Base-by-base conservation (phyloP, 1,284 basidiomycete species). In the Apiotrichum mycotoxinovorans region DNA sequence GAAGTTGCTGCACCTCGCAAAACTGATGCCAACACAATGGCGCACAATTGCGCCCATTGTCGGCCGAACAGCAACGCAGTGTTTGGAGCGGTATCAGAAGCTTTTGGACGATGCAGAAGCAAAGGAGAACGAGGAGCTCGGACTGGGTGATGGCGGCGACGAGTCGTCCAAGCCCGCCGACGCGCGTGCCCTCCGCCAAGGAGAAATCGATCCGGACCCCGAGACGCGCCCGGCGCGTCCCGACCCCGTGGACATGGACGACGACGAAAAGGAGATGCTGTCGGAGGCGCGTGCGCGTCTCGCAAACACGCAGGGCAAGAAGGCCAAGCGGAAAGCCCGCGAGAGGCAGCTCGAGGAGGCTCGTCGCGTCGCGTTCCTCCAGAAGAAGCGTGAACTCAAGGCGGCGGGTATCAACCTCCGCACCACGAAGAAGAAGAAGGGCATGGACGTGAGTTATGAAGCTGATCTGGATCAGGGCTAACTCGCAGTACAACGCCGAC, bases 11-110 rank as follows among this genome's bases (percentile, higher is more conserved):
- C 95, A 98, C 74, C 84, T 98, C 14, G 96, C 96, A 44, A 98
- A 98, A 79, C 82, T 98, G 53, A 98, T 98, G 94, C 96, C 96
- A 0, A 98, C 96, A 0, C 96, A 99, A 82, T 99, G 96, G 96
- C 87, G 96, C 23, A 98, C 96, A 26, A 97, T 99, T 70, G 95
- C 96, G 9, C 96, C 96, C 50, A 95, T 98, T 63, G 96, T 99
- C 53, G 96, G 96, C 25, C 85, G 96, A n/a, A 98, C 96, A 0
- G 96, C 96, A 1, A 97, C 91, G 0, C 96, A 99, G 72, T 99
- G 96, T 80, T 80, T 98, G 42, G 96, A 99, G 75, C 87, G 96
- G 30, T 99, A 99, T 77, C 96, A 99, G 77, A 96, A 93, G 75
- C 83, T 99, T 3, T 80, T 98, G 46, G 96, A 99, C 74, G 94